A percentile compares a stretch with the other conserved stretches of the same genome.
These are phyloP conservation scores for Petunia hybrid DNA, from an alignment of 305 asterid species.

Conservation along the genomic window DNA sequence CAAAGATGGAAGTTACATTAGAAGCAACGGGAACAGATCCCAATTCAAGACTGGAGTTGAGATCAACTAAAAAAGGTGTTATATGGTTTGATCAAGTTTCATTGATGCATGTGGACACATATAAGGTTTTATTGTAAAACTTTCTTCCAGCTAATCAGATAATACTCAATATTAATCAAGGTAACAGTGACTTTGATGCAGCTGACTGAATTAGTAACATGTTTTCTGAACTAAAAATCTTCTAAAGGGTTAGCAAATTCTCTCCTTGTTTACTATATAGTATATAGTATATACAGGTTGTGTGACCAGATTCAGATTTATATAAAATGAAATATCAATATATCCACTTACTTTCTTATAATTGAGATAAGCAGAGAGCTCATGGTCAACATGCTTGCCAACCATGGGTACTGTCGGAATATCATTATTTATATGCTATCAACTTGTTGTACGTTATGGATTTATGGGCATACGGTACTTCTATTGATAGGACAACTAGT, in stretches of 20 bases:
- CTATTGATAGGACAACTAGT: no score
- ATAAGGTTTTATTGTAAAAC: constrained; percentile 61
- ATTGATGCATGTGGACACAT: constrained; percentile 86
- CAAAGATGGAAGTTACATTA: constrained; percentile 77
- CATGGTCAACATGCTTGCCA: no score
- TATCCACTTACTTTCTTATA: no score
- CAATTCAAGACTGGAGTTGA: constrained; percentile 81
- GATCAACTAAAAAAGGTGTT: constrained; percentile 68
- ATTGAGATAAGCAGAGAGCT: no score
- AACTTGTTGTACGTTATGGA: no score
- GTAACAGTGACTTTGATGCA: background rate
- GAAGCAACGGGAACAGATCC: constrained; percentile 69
- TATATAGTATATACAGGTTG: background rate
- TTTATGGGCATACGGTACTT: no score
- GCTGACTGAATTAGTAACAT: constrained; percentile 10
- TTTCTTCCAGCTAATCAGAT: background rate
- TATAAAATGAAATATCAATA: background rate
- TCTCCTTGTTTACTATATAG: constrained; percentile 22
- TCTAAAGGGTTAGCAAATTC: background rate
- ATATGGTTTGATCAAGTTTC: constrained; percentile 98
- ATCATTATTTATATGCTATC: no score
- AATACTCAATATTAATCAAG: background rate
- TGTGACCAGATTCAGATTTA: background rate
- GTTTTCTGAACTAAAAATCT: background rate
- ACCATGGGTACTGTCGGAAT: no score